Evolutionary conservation across 371 early-diverging fungal species (phyloP).

Genomic region (Dinochytrium kinnereticum): DNA sequence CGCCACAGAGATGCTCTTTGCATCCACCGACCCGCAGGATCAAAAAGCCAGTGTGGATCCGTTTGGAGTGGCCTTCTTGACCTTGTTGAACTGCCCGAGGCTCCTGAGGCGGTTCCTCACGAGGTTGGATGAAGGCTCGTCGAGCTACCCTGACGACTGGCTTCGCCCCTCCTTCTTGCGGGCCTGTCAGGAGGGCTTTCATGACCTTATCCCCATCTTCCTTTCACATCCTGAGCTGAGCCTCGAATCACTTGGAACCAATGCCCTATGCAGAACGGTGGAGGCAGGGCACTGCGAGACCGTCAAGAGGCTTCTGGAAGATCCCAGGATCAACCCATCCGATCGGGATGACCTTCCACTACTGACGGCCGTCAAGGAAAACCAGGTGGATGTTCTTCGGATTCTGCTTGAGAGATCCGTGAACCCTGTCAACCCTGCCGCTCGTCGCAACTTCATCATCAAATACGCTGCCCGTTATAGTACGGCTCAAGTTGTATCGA

Average conservation of each 20-base stretch:
- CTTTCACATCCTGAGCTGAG: not conserved
- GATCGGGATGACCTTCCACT: not conserved
- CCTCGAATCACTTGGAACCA: not conserved
- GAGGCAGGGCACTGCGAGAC: not conserved
- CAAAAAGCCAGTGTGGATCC: too few species aligned
- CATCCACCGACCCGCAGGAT: too few species aligned
- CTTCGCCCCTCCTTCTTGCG: not conserved
- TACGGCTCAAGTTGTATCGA: conserved; percentile 10
- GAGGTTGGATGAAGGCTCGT: not conserved
- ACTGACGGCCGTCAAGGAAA: not conserved
- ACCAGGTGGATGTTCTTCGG: not conserved
- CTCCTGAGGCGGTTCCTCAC: not conserved
- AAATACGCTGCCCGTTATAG: conserved; percentile 21
- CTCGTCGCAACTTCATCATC: conserved; percentile 16
- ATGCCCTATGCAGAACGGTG: not conserved
- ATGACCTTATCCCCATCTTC: not conserved
- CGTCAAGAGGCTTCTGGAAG: not conserved
- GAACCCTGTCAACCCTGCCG: conserved; percentile 21
- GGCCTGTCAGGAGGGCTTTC: not conserved
- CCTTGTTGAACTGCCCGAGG: not conserved
- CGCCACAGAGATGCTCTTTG: not conserved
- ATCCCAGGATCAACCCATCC: not conserved
- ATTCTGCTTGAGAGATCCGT: not conserved
- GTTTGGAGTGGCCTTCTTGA: not conserved
- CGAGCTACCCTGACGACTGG: not conserved